These are phyloP conservation scores for Leishmania turanica DNA, from an alignment of 208 protist species.

Conservation along the genomic window DNA sequence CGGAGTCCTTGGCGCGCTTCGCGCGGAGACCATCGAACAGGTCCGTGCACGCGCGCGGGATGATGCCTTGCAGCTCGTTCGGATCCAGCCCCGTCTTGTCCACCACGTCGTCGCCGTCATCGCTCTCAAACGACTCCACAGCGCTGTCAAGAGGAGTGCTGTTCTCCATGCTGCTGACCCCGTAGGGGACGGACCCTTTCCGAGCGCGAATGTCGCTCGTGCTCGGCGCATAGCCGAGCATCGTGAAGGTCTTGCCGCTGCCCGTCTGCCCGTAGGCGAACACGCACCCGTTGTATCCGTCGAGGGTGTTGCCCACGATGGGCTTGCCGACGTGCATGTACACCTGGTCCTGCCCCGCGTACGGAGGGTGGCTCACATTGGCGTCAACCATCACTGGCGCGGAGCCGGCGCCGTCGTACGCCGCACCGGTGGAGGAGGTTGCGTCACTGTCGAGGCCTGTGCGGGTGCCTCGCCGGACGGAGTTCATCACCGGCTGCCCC, in stretches of 20 bases:
- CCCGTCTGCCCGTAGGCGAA: constrained; percentile 93
- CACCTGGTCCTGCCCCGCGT: constrained; percentile 69
- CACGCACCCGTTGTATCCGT: constrained; percentile 88
- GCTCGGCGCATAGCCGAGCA: constrained; percentile 80
- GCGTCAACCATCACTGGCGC: constrained; percentile 48
- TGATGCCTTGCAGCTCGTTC: constrained; percentile 78
- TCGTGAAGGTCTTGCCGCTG: constrained; percentile 95
- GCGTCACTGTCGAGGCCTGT: background rate
- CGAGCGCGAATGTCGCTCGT: constrained; percentile 30
- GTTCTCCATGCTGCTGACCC: background rate
- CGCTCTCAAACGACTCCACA: constrained; percentile 19
- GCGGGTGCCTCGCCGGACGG: constrained; percentile 18
- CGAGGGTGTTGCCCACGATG: constrained; percentile 76
- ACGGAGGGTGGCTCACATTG: constrained; percentile 70
- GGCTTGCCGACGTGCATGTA: constrained; percentile 76
- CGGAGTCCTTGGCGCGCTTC: constrained; percentile 60
- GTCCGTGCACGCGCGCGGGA: constrained; percentile 70
- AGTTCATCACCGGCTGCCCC: constrained; percentile 1
- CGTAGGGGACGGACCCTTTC: background rate
- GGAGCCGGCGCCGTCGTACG: constrained; percentile 45
- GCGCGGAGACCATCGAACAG: constrained; percentile 60
- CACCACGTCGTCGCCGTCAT: constrained; percentile 42
- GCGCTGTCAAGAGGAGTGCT: background rate
- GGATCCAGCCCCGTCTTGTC: constrained; percentile 58
- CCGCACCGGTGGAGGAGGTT: background rate